These are phyloP conservation scores for Knufia petricola DNA, from an alignment of 2,329 filamentous ascomycete species.

Conservation along the genomic window DNA sequence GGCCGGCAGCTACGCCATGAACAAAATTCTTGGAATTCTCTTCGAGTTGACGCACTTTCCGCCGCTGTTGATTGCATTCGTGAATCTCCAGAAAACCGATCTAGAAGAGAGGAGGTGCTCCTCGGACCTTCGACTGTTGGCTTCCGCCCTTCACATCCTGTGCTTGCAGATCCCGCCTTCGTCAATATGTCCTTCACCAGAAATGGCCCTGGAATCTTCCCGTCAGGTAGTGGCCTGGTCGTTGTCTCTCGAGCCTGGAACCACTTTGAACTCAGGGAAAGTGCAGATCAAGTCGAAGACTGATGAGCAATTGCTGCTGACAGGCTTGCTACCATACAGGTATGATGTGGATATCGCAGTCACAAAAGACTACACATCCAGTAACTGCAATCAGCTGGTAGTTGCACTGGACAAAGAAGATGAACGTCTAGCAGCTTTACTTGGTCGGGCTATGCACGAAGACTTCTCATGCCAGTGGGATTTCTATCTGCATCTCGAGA, in stretches of 20 bases:
- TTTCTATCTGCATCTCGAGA: not conserved
- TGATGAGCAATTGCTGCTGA: not conserved
- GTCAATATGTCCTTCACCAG: constrained; percentile 2
- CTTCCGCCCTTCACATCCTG: constrained; percentile 2
- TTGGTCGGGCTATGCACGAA: constrained; percentile 2
- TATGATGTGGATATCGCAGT: constrained; percentile 1
- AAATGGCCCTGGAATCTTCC: constrained; percentile 7
- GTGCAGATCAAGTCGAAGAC: not conserved
- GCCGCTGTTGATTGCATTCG: not conserved
- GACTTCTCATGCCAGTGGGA: not conserved
- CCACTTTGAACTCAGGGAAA: not conserved
- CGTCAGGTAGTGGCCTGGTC: constrained; percentile 5
- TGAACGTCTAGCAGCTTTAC: not conserved
- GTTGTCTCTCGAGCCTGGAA: not conserved
- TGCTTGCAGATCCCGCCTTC: constrained; percentile 2
- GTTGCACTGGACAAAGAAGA: constrained; percentile 3
- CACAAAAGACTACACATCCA: not conserved
- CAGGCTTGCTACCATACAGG: not conserved
- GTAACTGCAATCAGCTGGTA: not conserved
- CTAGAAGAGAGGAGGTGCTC: not conserved
- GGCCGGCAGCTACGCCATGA: not conserved
- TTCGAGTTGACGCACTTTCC: constrained; percentile 8
- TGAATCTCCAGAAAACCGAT: not conserved
- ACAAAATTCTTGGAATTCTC: not conserved
- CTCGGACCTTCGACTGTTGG: not conserved